These are phyloP conservation scores for Suillus hirtellus DNA, from an alignment of 768 basidiomycete species.

Conservation along the genomic window DNA sequence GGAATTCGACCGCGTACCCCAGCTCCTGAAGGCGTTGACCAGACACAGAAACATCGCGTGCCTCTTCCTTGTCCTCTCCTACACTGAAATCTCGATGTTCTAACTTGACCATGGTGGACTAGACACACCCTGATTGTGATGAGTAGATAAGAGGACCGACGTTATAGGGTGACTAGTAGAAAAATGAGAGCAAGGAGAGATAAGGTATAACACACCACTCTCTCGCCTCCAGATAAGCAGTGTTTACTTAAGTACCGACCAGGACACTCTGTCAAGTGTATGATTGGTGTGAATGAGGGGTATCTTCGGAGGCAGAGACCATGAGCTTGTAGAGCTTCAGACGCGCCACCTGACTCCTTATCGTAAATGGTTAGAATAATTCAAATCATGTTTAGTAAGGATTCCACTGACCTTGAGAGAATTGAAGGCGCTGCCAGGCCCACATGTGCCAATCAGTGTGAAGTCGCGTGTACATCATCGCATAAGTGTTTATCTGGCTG, in stretches of 20 bases:
- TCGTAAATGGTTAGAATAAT: background rate
- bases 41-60: conserved; percentile 15
- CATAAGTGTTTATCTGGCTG: background rate
- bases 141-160: background rate
- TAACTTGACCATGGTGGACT: background rate
- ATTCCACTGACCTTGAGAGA: background rate
- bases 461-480: background rate
- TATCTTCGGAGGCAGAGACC: background rate
- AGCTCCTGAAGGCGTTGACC: conserved; percentile 50
- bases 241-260: background rate
- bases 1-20: conserved; percentile 56
- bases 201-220: background rate
- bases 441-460: background rate
- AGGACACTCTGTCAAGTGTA: background rate
- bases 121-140: background rate
- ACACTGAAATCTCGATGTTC: background rate
- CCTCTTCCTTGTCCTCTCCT: conserved; percentile 1
- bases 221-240: background rate
- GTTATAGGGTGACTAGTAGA: background rate
- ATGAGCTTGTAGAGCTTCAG: background rate
- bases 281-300: background rate
- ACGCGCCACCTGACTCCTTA: conserved; percentile 3
- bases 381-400: background rate
- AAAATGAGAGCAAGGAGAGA: background rate
- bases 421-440: background rate